A percentile compares a stretch with the other conserved stretches of the same genome.
Evolutionary conservation across 345 rosid genomes (phyloP).

Genomic region (Pelargonium nanum): DNA sequence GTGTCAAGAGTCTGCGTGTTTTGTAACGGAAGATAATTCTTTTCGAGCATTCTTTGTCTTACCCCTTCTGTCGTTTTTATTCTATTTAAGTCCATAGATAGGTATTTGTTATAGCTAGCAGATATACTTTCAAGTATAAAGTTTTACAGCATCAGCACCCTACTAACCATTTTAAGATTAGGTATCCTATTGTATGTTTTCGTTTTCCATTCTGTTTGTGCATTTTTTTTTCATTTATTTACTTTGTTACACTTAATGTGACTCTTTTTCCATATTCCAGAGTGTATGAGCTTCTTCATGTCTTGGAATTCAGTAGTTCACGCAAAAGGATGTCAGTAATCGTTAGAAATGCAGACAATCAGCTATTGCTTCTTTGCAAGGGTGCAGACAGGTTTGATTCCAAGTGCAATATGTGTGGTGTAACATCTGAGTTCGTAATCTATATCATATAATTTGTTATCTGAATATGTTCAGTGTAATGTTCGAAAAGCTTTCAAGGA

Average conservation of each 20-base stretch:
- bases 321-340: slow-evolving; percentile 93
- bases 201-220: too few species aligned
- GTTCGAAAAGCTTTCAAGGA: slow-evolving; percentile 55
- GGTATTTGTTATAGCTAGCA: too few species aligned
- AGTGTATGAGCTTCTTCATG: slow-evolving; percentile 65
- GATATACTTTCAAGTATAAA: too few species aligned
- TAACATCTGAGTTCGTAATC: background rate
- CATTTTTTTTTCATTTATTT: background rate
- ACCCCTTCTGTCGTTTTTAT: too few species aligned
- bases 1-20: too few species aligned
- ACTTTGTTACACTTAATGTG: background rate
- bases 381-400: slow-evolving; percentile 79
- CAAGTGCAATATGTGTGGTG: too few species aligned
- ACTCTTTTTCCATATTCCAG: slow-evolving; percentile 27
- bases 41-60: too few species aligned
- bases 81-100: too few species aligned
- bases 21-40: too few species aligned
- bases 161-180: too few species aligned
- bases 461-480: slow-evolving; percentile 44
- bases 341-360: slow-evolving; percentile 46
- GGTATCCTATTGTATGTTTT: too few species aligned
- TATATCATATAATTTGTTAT: slow-evolving; percentile 5
- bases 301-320: slow-evolving; percentile 71
- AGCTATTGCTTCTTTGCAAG: slow-evolving; percentile 59
- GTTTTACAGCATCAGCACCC: too few species aligned